phyloP scores from a whole-genome alignment of 208 protist genomes.

The Tritrichomonas musculus region DNA sequence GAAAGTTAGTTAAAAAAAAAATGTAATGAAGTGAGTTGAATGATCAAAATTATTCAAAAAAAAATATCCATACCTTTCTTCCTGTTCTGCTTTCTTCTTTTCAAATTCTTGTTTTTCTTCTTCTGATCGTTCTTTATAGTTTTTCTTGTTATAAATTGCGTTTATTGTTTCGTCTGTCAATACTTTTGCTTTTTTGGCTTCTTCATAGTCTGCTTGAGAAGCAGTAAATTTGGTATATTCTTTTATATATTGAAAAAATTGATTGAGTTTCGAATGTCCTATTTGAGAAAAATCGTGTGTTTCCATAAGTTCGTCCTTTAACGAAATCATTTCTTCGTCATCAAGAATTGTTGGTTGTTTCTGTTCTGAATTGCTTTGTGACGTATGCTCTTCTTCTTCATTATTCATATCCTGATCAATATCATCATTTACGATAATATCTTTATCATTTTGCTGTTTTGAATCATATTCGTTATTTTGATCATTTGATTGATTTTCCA shows the following conservation, averaged over 20 bases:
- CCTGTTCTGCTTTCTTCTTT: not conserved
- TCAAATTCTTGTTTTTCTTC: not conserved
- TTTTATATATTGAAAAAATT: not conserved
- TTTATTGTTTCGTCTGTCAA: not conserved
- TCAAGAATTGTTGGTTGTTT: not conserved
- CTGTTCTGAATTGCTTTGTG: too few relatives aligned
- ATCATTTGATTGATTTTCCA: too few relatives aligned
- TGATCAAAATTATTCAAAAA: too few relatives aligned
- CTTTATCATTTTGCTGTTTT: too few relatives aligned
- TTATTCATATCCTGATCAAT: too few relatives aligned
- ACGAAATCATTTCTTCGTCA: not conserved
- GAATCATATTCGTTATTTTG: too few relatives aligned
- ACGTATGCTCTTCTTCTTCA: too few relatives aligned
- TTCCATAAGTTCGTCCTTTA: not conserved
- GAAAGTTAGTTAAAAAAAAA: too few relatives aligned
- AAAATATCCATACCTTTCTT: not conserved
- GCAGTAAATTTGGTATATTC: not conserved
- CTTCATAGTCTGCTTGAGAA: not conserved
- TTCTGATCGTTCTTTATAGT: not conserved
- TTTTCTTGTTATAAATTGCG: not conserved
- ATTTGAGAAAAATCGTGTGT: not conserved
- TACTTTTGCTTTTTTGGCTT: not conserved
- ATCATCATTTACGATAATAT: too few relatives aligned
- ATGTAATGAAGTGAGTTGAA: too few relatives aligned
- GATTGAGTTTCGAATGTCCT: not conserved